A percentile compares a stretch with the other conserved stretches of the same genome.
phyloP scores from a whole-genome alignment of 2,329 filamentous ascomycete genomes.

The Biscogniauxia mediterranea region DNA sequence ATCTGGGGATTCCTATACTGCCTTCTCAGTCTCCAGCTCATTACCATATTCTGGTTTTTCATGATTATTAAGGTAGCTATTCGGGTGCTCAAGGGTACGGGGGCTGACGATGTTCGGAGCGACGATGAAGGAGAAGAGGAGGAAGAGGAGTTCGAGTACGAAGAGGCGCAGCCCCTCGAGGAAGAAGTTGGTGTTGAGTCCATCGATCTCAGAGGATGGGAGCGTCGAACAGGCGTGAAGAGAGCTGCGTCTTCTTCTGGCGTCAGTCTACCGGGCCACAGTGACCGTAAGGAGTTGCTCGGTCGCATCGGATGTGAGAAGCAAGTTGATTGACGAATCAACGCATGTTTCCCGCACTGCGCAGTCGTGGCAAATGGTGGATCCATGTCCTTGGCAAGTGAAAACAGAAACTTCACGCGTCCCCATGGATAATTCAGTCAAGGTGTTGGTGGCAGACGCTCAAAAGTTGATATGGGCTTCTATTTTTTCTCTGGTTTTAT shows the following conservation, averaged over 20 bases:
- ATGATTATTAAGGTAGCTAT: slow-evolving; percentile 84
- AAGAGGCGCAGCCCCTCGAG: slow-evolving; percentile 59
- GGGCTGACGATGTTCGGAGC: slow-evolving; percentile 82
- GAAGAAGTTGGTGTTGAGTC: slow-evolving; percentile 74
- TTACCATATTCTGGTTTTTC: slow-evolving; percentile 84
- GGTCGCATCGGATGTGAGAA: slow-evolving; percentile 83
- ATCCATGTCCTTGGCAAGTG: slow-evolving; percentile 8
- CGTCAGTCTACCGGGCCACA: slow-evolving; percentile 67
- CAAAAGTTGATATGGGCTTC: slow-evolving; percentile 24
- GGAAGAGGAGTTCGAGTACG: slow-evolving; percentile 52
- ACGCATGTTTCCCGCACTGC: slow-evolving; percentile 1
- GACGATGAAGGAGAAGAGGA: slow-evolving; percentile 77
- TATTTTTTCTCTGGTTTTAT: slow-evolving; percentile 20
- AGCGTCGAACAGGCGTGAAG: slow-evolving; percentile 54
- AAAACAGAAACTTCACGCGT: neutral
- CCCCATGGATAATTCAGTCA: slow-evolving; percentile 1
- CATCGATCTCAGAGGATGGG: slow-evolving; percentile 65
- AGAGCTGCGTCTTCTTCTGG: slow-evolving; percentile 53
- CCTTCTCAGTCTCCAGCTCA: slow-evolving; percentile 73
- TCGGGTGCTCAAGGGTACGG: slow-evolving; percentile 71
- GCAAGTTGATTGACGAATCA: slow-evolving; percentile 50
- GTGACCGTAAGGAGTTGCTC: slow-evolving; percentile 76
- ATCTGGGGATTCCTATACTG: slow-evolving; percentile 74
- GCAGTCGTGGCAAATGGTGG: slow-evolving; percentile 5
- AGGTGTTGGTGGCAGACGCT: slow-evolving; percentile 11